A percentile compares a stretch with the other conserved stretches of the same genome.
phyloP scores from a whole-genome alignment of 176 grass and related monocot genomes.

The Alloteropsis semialata region DNA sequence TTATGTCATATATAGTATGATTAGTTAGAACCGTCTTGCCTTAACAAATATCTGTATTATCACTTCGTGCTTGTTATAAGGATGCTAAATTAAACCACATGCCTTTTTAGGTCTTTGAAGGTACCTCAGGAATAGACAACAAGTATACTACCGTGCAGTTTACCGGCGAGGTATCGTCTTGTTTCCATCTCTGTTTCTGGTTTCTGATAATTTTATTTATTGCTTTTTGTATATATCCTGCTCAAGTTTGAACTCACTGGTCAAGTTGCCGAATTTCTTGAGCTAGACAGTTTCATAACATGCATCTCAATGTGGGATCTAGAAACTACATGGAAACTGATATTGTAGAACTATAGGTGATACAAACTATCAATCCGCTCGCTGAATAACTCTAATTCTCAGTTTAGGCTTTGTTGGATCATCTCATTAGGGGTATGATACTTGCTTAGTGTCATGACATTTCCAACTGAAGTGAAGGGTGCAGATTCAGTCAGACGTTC shows the following conservation, averaged over 20 bases:
- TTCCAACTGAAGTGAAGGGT: background rate
- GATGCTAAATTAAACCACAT: slow-evolving; percentile 10
- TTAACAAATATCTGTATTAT: background rate
- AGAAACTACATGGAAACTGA: slow-evolving; percentile 19
- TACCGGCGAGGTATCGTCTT: slow-evolving; percentile 64
- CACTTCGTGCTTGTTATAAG: background rate
- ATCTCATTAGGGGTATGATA: background rate
- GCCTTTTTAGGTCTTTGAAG: slow-evolving; percentile 79
- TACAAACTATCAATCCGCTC: background rate
- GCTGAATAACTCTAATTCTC: background rate
- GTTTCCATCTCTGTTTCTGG: slow-evolving; percentile 6
- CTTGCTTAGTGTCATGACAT: background rate
- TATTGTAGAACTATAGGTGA: background rate
- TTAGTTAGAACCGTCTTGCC: background rate
- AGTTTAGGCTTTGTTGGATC: background rate
- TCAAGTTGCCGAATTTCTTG: background rate
- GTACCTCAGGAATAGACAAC: slow-evolving; percentile 94
- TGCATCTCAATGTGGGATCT: background rate
- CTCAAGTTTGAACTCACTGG: background rate
- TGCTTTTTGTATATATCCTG: background rate
- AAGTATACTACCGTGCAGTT: slow-evolving; percentile 94
- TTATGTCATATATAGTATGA: background rate
- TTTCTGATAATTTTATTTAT: slow-evolving; percentile 12
- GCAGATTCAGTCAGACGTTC: background rate
- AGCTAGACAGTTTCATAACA: background rate